Percentiles rank a stretch among this genome's conserved stretches.
phyloP scores from a whole-genome alignment of 495 filamentous ascomycete genomes.

The Podospora appendiculata region DNA sequence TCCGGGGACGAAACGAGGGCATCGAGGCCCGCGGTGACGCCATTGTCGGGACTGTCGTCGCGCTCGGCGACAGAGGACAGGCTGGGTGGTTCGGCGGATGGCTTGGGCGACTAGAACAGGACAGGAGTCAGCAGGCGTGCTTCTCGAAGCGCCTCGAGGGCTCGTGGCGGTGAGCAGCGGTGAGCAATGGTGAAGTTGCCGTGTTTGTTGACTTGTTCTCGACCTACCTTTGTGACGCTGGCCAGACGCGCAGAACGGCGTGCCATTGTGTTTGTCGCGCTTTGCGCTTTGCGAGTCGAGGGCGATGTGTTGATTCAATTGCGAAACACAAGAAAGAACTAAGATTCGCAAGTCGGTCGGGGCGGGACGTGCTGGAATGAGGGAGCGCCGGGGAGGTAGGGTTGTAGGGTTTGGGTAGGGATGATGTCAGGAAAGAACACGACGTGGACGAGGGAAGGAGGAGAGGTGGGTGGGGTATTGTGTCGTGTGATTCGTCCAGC shows the following conservation, averaged over 20 bases:
- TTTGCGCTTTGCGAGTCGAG: background rate
- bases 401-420: constrained; percentile 8
- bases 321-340: too few species aligned
- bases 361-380: constrained; percentile 18
- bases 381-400: background rate
- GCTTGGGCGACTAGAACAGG: constrained; percentile 13
- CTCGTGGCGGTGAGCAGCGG: background rate
- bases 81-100: constrained; percentile 14
- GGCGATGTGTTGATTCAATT: too few species aligned
- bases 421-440: constrained; percentile 20
- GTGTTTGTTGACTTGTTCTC: constrained; percentile 2
- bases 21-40: constrained; percentile 16
- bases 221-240: constrained; percentile 32
- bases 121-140: constrained; percentile 1
- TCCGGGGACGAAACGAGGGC: constrained; percentile 36
- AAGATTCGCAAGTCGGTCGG: too few species aligned
- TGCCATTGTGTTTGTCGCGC: constrained; percentile 20
- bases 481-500: constrained; percentile 20
- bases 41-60: constrained; percentile 22
- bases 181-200: background rate
- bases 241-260: constrained; percentile 45
- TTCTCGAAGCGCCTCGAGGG: background rate
- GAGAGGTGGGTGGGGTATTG: constrained; percentile 9
- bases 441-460: constrained; percentile 5
- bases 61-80: constrained; percentile 37